Evolutionary conservation across 805 yeast species (phyloP), one percentile per base, ranked within the genome.

Genomic region (Candida nanaspora): DNA sequence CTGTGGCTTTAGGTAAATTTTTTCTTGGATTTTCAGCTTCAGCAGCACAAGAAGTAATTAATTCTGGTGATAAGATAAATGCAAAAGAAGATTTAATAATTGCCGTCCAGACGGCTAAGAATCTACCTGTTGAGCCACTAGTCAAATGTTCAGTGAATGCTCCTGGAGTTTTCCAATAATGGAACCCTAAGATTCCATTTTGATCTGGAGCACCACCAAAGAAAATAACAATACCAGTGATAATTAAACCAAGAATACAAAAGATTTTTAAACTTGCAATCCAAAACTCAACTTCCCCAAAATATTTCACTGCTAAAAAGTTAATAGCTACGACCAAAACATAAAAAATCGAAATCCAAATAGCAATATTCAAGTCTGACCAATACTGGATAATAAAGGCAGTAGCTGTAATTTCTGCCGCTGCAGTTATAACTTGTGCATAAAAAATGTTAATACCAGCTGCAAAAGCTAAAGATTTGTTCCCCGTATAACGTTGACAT

Each of bases 321-420:
- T 79, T 78, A 33, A 78, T 57, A 0, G 57, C 56, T 9, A 71
- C 61, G 33, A 75, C 65, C 9, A 72, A 51, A 5, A 66, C 69
- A 54, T 75, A 61, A 49, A 78, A 74, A n/a, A 79, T 66, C 10
- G 76, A 59, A 41, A 77, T 75, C 76, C 79, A 75, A n/a, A 71
- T 76, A 10, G 78, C 83, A n/a, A 77, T 74, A 42, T 77, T 76
- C 21, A 74, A 55, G 9, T 68, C 72, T 2, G 76, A 69, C 86
- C 86, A 79, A 53, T 75, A 79, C 48, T 71, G 69, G 44, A 79
- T 68, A 14, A 79, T 77, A 41, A 76, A 69, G 1, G 82, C 70
- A n/a, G 82, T 79, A 1, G 84, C 84, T 9, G 78, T 74, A 55
- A 78, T 68, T 57, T 79, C 84, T 44, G 80, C 72, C 25, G 83